phyloP scores from a whole-genome alignment of 1,284 basidiomycete genomes.

The Ceratorhiza oryzae-sativae region DNA sequence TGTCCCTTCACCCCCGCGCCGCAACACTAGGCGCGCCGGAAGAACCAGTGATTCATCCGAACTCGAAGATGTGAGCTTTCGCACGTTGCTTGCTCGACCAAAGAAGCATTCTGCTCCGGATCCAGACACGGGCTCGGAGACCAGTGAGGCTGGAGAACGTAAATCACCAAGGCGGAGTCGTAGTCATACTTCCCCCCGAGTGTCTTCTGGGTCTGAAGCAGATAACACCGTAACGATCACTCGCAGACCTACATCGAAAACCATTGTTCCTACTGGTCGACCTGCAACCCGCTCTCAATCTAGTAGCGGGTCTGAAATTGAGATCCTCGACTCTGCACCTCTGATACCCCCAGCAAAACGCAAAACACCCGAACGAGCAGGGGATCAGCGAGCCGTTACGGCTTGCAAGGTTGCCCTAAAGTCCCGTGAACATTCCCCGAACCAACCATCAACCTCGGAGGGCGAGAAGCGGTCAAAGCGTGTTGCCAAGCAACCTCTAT shows the following conservation, averaged over 20 bases:
- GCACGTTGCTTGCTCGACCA: conserved; percentile 13
- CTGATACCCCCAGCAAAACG: not conserved
- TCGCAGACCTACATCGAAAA: not conserved
- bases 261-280: not conserved
- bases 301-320: conserved; percentile 28
- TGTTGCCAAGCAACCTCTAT: not conserved
- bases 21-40: not conserved
- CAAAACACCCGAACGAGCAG: not conserved
- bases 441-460: conserved; percentile 19
- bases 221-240: not conserved
- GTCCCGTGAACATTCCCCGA: conserved; percentile 14
- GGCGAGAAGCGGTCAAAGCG: not conserved
- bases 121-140: conserved; percentile 8
- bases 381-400: not conserved
- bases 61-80: conserved; percentile 30
- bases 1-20: conserved; percentile 25
- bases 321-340: conserved; percentile 9
- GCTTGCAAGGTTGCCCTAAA: not conserved
- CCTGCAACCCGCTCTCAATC: conserved; percentile 19
- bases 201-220: conserved; percentile 3
- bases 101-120: conserved; percentile 15
- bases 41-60: conserved; percentile 25
- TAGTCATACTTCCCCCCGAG: conserved; percentile 16
- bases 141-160: not conserved
- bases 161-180: conserved; percentile 9